Percentiles rank a stretch among this genome's conserved stretches.
Evolutionary conservation across 2,329 filamentous ascomycete species (phyloP).

Genomic region (Penicillium sp.): DNA sequence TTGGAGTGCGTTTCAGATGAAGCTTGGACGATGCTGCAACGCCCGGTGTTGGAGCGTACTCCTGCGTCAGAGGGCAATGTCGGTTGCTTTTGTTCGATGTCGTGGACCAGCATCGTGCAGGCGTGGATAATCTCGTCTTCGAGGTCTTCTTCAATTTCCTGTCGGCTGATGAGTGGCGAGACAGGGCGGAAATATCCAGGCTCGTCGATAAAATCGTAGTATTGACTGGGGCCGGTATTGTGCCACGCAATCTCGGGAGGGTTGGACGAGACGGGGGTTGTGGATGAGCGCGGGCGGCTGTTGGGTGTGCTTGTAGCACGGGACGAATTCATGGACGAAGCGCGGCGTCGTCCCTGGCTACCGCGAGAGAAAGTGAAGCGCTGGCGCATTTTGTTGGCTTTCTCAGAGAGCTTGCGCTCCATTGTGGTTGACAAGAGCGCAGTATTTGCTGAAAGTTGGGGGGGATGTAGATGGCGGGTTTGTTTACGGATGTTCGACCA

Average conservation of each 20-base stretch:
- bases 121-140: slow-evolving; percentile 35
- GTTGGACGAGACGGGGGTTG: slow-evolving; percentile 12
- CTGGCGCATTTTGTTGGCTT: slow-evolving; percentile 19
- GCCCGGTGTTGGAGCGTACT: not conserved
- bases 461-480: not conserved
- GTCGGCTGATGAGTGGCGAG: slow-evolving; percentile 34
- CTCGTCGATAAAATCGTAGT: slow-evolving; percentile 37
- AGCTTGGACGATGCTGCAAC: not conserved
- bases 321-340: slow-evolving; percentile 8
- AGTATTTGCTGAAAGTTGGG: not conserved
- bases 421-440: slow-evolving; percentile 4
- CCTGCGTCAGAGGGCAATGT: slow-evolving; percentile 9
- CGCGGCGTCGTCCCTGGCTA: slow-evolving; percentile 6
- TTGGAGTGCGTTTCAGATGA: slow-evolving; percentile 1
- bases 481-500: not conserved
- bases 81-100: slow-evolving; percentile 26
- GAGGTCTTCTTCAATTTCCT: slow-evolving; percentile 29
- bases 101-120: slow-evolving; percentile 33
- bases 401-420: slow-evolving; percentile 23
- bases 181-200: slow-evolving; percentile 28
- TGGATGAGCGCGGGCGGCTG: slow-evolving; percentile 18
- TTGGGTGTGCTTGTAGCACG: slow-evolving; percentile 1
- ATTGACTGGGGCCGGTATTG: slow-evolving; percentile 17
- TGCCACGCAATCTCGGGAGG: slow-evolving; percentile 1
- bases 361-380: slow-evolving; percentile 17